Percentiles rank a stretch among this genome's conserved stretches.
These are phyloP conservation scores for Apiospora marii DNA, from an alignment of 2,329 filamentous ascomycete species.

Conservation along the genomic window DNA sequence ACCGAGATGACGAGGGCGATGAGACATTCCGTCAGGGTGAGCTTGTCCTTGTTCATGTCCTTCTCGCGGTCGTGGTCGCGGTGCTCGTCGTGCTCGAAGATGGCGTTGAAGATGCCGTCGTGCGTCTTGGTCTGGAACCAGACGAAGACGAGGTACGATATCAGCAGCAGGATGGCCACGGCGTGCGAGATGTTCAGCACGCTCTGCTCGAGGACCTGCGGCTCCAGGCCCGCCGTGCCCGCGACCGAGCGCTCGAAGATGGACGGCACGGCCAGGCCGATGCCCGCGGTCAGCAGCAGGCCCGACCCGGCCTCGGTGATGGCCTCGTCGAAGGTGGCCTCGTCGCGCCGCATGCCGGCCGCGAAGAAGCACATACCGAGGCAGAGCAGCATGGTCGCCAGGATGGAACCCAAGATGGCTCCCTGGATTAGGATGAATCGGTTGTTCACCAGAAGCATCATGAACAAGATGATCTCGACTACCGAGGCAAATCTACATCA, in stretches of 20 bases:
- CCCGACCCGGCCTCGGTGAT: slow-evolving; percentile 83
- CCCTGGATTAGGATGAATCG: slow-evolving; percentile 79
- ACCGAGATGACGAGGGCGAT: slow-evolving; percentile 71
- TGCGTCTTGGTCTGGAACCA: slow-evolving; percentile 81
- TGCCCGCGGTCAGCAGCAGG: slow-evolving; percentile 78
- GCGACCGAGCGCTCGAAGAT: slow-evolving; percentile 62
- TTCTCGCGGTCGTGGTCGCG: slow-evolving; percentile 69
- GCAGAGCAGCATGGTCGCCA: slow-evolving; percentile 83
- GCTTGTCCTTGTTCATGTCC: slow-evolving; percentile 68
- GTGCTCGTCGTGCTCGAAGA: slow-evolving; percentile 75
- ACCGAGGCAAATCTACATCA: slow-evolving; percentile 68
- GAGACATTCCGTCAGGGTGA: slow-evolving; percentile 77
- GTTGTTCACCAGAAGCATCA: slow-evolving; percentile 62
- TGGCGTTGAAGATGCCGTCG: slow-evolving; percentile 77
- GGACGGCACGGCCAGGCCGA: slow-evolving; percentile 59
- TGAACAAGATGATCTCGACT: slow-evolving; percentile 85
- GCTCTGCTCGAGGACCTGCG: slow-evolving; percentile 54
- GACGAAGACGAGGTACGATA: slow-evolving; percentile 72
- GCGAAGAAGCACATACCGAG: slow-evolving; percentile 82
- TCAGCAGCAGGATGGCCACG: slow-evolving; percentile 73
- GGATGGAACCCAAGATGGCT: slow-evolving; percentile 82
- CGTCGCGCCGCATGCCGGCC: slow-evolving; percentile 72
- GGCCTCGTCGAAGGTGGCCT: slow-evolving; percentile 76
- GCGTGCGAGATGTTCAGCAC: slow-evolving; percentile 74
- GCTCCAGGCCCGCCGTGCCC: slow-evolving; percentile 37